Base-by-base conservation (phyloP, 495 filamentous ascomycete species). In the Cryomyces minteri region DNA sequence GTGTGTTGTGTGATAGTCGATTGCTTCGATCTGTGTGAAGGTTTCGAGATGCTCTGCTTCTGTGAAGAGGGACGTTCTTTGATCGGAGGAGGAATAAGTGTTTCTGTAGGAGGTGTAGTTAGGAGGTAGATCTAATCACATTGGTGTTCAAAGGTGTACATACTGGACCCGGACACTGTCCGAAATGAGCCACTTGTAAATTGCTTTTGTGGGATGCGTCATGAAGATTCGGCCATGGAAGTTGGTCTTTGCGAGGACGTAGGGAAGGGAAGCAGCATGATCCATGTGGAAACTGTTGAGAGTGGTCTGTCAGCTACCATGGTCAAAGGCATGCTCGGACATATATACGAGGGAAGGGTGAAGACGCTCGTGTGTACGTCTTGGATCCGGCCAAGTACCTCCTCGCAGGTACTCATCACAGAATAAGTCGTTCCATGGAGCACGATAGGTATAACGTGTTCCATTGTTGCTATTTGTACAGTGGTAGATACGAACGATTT, bases 161-260 rank as follows among this genome's bases (percentile, higher is more conserved):
- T 51, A 69, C 60, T 79, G 76, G 32, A 98, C 87, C 48, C 90
- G 79, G 30, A 98, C 82, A 57, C 82, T 87, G 64, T 98, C 90
- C 60, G 94, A 86, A 43, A 96, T 94, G 32, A 98, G 71, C 87
- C 88, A 95, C 68, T 95, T 96, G 71, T 98, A 98, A 62, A 98
- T 98, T 48, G 90, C 90, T 63, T 95, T 95, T 28, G 90, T 98
- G 5, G 90, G 83, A 66, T 96, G 90, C 29, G 90, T 98, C 88
- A 95, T 98, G 66, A 95, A 95, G 47, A 95, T 87, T 30, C 88
- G 77, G 44, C 90, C 90, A 51, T 82, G 79, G 71, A 98, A 98
- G 57, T 92, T 94, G 40, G 90, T 95, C 64, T 98, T 96, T 48
- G 88, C 80, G 58, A 98, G 74, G 46, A 98, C 90, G 62, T 95